Evolutionary conservation across 2,329 filamentous ascomycete species (phyloP).

Genomic region (Sarocladium kiliense): DNA sequence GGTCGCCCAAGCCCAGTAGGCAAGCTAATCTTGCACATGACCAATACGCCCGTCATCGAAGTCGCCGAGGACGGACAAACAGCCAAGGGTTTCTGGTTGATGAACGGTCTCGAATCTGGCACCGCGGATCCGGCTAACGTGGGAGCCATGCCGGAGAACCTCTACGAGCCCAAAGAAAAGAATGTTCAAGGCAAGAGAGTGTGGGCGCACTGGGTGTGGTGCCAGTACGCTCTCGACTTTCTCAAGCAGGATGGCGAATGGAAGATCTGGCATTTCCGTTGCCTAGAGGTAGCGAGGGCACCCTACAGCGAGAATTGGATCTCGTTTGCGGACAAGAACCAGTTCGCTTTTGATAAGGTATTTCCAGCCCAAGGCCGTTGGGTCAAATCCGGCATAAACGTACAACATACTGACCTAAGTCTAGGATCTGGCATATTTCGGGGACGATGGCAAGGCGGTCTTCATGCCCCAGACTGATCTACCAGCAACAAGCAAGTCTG

Average conservation of each 20-base stretch:
- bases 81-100: neutral
- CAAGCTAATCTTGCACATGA: neutral
- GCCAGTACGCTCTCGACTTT: neutral
- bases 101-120: neutral
- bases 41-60: neutral
- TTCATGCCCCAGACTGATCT: neutral
- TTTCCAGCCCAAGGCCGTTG: no score
- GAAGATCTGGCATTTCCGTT: neutral
- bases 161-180: neutral
- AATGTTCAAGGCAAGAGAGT: neutral
- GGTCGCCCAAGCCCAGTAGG: neutral
- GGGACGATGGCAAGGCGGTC: neutral
- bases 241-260: neutral
- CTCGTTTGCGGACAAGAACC: neutral
- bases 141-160: neutral
- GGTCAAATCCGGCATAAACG: no score
- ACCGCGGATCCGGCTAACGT: neutral
- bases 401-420: neutral
- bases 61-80: neutral
- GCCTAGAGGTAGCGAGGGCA: neutral
- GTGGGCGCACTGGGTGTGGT: neutral
- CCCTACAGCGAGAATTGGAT: neutral
- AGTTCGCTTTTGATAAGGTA: neutral
- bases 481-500: neutral
- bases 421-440: neutral